Conservation (phyloP, 768 basidiomycete genomes). For the Kondoa malvinella region DNA sequence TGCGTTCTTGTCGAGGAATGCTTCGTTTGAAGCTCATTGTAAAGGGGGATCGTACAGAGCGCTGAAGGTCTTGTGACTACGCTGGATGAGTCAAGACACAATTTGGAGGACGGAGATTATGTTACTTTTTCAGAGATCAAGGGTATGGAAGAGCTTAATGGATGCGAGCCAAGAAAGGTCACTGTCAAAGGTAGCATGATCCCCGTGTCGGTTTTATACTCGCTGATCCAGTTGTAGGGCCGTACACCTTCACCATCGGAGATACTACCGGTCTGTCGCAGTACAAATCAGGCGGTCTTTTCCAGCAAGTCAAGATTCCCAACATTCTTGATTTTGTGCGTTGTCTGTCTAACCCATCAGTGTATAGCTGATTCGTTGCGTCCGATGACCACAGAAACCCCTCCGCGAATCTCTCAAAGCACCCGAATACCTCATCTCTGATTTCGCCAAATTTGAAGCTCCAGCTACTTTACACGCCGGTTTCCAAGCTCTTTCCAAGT, state of each 20-base stretch:
- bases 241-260: slow-evolving; percentile 92
- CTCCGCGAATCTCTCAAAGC: slow-evolving; percentile 61
- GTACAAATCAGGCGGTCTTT: slow-evolving; percentile 78
- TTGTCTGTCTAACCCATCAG: slow-evolving; percentile 16
- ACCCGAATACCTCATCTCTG: slow-evolving; percentile 83
- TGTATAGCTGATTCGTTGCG: background rate
- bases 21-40: background rate
- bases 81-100: slow-evolving; percentile 90
- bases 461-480: slow-evolving; percentile 77
- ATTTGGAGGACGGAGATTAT: slow-evolving; percentile 94
- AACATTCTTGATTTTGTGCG: slow-evolving; percentile 84
- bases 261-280: slow-evolving; percentile 61
- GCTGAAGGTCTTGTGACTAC: slow-evolving; percentile 68
- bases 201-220: no score
- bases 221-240: no score
- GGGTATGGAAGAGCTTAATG: slow-evolving; percentile 83
- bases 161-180: slow-evolving; percentile 75
- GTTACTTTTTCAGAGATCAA: slow-evolving; percentile 92
- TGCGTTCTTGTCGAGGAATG: no score
- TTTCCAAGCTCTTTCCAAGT: slow-evolving; percentile 81
- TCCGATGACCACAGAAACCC: slow-evolving; percentile 72
- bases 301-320: slow-evolving; percentile 98
- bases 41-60: slow-evolving; percentile 36
- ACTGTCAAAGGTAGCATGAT: slow-evolving; percentile 51
- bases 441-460: slow-evolving; percentile 93